Conservation (phyloP, 257 asterid genomes). For the Jacaranda copaia region DNA sequence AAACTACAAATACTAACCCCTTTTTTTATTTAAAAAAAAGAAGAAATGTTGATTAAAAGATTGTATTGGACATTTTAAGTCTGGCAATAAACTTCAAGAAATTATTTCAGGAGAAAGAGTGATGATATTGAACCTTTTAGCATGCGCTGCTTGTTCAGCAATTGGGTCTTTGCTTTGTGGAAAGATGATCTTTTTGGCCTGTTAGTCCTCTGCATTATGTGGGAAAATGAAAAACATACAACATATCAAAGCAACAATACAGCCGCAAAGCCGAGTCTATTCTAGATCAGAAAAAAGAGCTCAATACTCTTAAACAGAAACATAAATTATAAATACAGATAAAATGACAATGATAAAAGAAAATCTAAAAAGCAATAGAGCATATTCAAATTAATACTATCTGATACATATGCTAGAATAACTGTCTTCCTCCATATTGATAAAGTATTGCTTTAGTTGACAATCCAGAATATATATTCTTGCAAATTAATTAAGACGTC, state of each 20-base stretch:
- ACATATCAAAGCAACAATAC: too few species aligned
- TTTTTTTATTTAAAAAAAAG: background rate
- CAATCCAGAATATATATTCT: too few species aligned
- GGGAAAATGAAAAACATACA: background rate
- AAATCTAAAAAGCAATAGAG: too few species aligned
- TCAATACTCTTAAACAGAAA: too few species aligned
- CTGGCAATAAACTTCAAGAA: background rate
- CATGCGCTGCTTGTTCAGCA: conserved; percentile 39
- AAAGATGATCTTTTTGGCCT: conserved; percentile 21
- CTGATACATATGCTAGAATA: too few species aligned
- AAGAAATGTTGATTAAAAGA: background rate
- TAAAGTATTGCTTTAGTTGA: too few species aligned
- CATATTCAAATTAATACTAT: too few species aligned
- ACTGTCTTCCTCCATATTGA: too few species aligned
- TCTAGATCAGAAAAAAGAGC: too few species aligned
- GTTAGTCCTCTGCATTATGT: conserved; percentile 25
- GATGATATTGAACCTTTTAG: conserved; percentile 31
- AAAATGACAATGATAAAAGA: too few species aligned
- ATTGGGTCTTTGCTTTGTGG: conserved; percentile 40
- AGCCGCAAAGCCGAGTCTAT: too few species aligned
- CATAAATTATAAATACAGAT: too few species aligned
- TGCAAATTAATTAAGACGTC: background rate
- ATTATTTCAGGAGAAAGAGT: background rate
- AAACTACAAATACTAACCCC: background rate
- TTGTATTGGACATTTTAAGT: background rate